phyloP scores from a whole-genome alignment of 2,329 filamentous ascomycete genomes.

The Calonectria multiphialidica region DNA sequence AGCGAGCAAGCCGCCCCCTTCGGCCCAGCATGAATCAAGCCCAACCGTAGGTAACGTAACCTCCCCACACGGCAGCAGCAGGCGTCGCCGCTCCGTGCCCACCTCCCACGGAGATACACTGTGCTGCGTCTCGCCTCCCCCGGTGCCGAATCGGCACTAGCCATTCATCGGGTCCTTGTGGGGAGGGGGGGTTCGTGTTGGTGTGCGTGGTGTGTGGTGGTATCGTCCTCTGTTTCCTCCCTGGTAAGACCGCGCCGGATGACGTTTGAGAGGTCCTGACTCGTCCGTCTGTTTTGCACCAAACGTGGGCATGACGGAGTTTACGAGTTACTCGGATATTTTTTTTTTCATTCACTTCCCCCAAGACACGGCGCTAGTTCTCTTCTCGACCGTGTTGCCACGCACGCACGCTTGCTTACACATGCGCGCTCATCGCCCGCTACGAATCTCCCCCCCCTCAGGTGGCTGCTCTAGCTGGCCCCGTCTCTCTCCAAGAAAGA shows the following conservation, averaged over 20 bases:
- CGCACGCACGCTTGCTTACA: no score
- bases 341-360: no score
- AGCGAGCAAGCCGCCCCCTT: neutral
- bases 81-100: neutral
- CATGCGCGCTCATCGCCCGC: neutral
- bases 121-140: neutral
- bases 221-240: no score
- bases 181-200: no score
- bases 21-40: neutral
- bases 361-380: neutral
- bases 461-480: neutral
- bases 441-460: neutral
- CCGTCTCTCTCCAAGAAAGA: neutral
- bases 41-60: constrained; percentile 1
- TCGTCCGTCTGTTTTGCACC: neutral
- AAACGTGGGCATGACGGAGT: neutral
- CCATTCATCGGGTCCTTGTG: no score
- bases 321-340: constrained; percentile 5
- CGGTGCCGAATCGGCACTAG: constrained; percentile 23
- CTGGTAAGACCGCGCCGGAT: neutral
- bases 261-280: neutral
- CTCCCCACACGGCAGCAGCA: neutral
- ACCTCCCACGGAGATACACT: neutral
- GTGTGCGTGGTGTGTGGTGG: no score
- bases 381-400: neutral